phyloP scores from a whole-genome alignment of 1,284 basidiomycete species.

The Cutaneotrichosporon sp. region DNA sequence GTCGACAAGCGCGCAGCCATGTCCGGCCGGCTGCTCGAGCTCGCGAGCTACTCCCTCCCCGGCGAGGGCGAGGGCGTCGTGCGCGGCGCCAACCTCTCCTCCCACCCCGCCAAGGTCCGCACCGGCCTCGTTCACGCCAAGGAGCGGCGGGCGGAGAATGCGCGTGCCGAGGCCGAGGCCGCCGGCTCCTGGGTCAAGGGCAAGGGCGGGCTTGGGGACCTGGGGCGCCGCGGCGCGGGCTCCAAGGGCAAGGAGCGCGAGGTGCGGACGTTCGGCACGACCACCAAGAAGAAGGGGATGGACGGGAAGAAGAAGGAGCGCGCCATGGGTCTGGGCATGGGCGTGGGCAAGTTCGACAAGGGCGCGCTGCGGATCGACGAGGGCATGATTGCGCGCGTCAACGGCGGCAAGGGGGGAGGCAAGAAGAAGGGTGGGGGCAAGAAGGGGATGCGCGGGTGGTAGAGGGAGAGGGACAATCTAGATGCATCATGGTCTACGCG shows the following conservation, averaged over 20 bases:
- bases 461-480: not conserved
- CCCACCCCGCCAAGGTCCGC: constrained; percentile 46
- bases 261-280: constrained; percentile 29
- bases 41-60: constrained; percentile 41
- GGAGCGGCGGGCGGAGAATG: constrained; percentile 32
- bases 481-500: not conserved
- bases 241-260: constrained; percentile 19
- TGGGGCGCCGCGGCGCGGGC: constrained; percentile 27
- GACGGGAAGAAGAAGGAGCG: constrained; percentile 37
- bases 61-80: constrained; percentile 39
- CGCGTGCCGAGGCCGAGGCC: constrained; percentile 38
- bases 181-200: constrained; percentile 48
- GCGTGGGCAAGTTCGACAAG: constrained; percentile 49
- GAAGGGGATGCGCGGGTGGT: constrained; percentile 19
- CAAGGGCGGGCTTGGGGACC: constrained; percentile 43
- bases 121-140: constrained; percentile 45
- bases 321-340: constrained; percentile 49
- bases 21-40: constrained; percentile 45
- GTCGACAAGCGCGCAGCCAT: constrained; percentile 52
- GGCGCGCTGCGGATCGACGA: constrained; percentile 50
- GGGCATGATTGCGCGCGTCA: constrained; percentile 43
- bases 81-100: constrained; percentile 25
- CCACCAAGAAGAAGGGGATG: constrained; percentile 51
- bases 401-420: constrained; percentile 16
- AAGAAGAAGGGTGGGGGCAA: constrained; percentile 17